Evolutionary conservation across 768 basidiomycete genomes (phyloP).

Genomic region (Boletus rubroflammeus): DNA sequence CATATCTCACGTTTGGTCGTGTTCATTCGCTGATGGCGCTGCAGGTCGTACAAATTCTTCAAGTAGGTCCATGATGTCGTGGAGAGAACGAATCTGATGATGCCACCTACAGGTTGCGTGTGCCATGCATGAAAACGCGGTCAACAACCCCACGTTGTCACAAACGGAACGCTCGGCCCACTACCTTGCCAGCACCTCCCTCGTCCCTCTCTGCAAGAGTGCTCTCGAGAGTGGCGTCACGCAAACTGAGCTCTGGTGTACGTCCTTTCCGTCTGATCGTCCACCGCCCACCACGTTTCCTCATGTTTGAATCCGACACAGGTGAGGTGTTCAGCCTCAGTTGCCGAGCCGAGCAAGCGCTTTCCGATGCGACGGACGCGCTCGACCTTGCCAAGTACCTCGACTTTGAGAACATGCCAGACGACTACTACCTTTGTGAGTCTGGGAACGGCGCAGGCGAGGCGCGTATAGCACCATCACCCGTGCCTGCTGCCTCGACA

Average conservation of each 20-base stretch:
- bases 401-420: neutral
- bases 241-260: slow-evolving; percentile 7
- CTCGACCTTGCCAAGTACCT: slow-evolving; percentile 6
- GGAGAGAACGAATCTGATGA: neutral
- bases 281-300: neutral
- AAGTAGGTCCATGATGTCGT: slow-evolving; percentile 9
- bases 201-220: slow-evolving; percentile 4
- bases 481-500: neutral
- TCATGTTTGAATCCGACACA: slow-evolving; percentile 5
- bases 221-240: neutral
- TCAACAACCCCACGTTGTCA: slow-evolving; percentile 13
- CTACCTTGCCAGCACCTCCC: slow-evolving; percentile 3
- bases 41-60: slow-evolving; percentile 18
- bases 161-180: slow-evolving; percentile 2
- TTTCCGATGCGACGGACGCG: neutral
- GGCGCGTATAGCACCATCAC: neutral
- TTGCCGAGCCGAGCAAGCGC: neutral
- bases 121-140: slow-evolving; percentile 24
- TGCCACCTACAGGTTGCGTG: slow-evolving; percentile 13
- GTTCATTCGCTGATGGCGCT: slow-evolving; percentile 1
- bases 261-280: neutral
- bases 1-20: neutral
- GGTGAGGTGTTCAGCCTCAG: slow-evolving; percentile 3
- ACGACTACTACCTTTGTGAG: neutral
- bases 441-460: neutral